Percentiles rank a stretch among this genome's conserved stretches.
phyloP scores from a whole-genome alignment of 2,329 filamentous ascomycete species.

The Thielaviopsis ethacetica region DNA sequence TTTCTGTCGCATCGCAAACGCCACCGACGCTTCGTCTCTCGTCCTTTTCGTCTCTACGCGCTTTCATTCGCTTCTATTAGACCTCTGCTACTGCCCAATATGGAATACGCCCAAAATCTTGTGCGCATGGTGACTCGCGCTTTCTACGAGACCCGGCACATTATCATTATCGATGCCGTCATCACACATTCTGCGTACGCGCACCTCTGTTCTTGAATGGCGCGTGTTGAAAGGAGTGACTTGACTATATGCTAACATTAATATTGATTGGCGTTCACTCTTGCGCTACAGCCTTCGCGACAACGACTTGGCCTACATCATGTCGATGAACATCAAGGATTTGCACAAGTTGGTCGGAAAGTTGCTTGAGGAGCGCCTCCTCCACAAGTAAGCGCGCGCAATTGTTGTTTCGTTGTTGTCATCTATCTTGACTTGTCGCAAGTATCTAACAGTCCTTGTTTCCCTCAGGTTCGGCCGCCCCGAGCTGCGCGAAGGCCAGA shows the following conservation, averaged over 20 bases:
- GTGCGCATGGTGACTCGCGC: conserved; percentile 74
- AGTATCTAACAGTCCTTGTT: not conserved
- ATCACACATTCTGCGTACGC: conserved; percentile 65
- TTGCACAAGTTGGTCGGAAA: conserved; percentile 77
- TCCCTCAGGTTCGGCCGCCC: conserved; percentile 25
- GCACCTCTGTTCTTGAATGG: conserved; percentile 16
- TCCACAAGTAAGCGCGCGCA: conserved; percentile 12
- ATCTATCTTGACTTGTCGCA: not conserved
- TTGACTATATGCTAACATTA: conserved; percentile 29
- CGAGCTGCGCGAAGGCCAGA: conserved; percentile 65
- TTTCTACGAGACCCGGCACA: conserved; percentile 74
- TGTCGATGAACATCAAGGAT: conserved; percentile 82
- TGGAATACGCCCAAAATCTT: conserved; percentile 52
- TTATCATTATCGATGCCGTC: conserved; percentile 72
- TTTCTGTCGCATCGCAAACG: not conserved
- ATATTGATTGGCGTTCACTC: conserved; percentile 39
- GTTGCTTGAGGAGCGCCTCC: conserved; percentile 68
- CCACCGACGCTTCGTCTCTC: not conserved
- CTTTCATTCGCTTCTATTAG: not conserved
- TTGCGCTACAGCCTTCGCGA: conserved; percentile 66
- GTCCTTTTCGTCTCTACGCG: not conserved
- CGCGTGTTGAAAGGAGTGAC: not conserved
- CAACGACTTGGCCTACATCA: conserved; percentile 71
- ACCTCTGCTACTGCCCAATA: conserved; percentile 14
- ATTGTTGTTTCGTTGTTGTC: not conserved